A percentile compares a stretch with the other conserved stretches of the same genome.
Evolutionary conservation across 208 protist genomes (phyloP).

Genomic region (Leishmania mexicana): DNA sequence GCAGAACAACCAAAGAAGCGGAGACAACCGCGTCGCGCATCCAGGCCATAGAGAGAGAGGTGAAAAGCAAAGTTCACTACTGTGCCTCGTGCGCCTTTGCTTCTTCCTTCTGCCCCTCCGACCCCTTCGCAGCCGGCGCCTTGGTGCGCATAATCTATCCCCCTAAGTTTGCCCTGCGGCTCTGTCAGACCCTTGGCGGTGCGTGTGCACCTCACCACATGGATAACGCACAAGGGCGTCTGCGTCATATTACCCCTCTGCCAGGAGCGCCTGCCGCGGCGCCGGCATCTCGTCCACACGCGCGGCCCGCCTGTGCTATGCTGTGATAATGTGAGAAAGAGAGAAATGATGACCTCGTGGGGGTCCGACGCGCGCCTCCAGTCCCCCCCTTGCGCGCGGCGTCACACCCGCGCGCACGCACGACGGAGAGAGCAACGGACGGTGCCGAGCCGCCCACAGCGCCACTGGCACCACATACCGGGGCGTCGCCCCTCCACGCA

Average conservation of each 20-base stretch:
- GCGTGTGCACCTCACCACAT: not conserved
- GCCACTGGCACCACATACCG: constrained; percentile 23
- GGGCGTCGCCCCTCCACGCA: constrained; percentile 18
- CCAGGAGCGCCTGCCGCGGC: constrained; percentile 2
- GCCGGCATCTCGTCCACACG: not conserved
- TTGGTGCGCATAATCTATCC: not conserved
- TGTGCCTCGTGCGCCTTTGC: not conserved
- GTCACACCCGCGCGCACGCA: constrained; percentile 25
- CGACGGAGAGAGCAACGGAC: constrained; percentile 11
- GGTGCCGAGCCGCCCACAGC: constrained; percentile 31
- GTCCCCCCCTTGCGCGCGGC: constrained; percentile 17
- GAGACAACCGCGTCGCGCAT: not conserved
- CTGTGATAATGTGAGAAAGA: constrained; percentile 1
- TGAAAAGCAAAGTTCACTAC: not conserved
- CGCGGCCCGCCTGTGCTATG: not conserved
- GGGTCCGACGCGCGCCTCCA: constrained; percentile 11
- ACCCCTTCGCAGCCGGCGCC: not conserved
- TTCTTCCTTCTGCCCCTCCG: not conserved
- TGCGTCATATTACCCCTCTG: not conserved
- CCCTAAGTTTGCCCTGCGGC: not conserved
- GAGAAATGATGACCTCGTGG: constrained; percentile 34
- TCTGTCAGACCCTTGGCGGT: not conserved
- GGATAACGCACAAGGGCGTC: not conserved
- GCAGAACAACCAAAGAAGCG: not conserved
- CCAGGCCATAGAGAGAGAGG: not conserved